Base-by-base conservation (phyloP, 768 basidiomycete species). In the Lactarius sp. region DNA sequence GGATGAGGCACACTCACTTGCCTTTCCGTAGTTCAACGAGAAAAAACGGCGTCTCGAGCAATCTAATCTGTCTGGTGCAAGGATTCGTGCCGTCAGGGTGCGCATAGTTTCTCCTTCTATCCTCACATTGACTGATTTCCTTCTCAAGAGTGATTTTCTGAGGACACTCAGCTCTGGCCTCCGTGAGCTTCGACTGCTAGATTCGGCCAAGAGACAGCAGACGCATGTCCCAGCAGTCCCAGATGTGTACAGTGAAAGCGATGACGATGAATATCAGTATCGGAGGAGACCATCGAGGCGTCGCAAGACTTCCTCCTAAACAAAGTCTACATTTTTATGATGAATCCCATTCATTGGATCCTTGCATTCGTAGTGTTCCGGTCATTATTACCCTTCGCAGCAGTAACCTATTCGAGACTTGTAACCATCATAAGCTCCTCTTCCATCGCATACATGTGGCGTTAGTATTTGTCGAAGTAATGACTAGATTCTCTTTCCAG, bases 121-220 rank as follows among this genome's bases (percentile, higher is more conserved):
- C 14, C 18, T 33, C 41, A 7, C 13, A 36, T 53, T 61, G 4
- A 44, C 46, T 16, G 47, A 42, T 41, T 14, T 10, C 12, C 39
- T 49, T 54, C 39, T 34, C 56, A 91, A 49, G 89, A 86, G 77
- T 68, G 86, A 88, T 34, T 91, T 91, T 69, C 77, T 86, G 69
- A 88, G 82, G 71, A 82, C 83, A 4, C 74, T 91, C 54, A 75
- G 79, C 10, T 59, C 74, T n/a, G 79, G 83, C 63, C 77, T 91
- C 52, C 82, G 85, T 18, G 75, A 79, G 34, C 72, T 91, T 62
- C 86, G 87, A 39, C 85, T 84, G 71, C 68, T 80, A 12, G 87
- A 87, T 69, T 75, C 77, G 54, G 79, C 81, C 53, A 79, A 81
- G 65, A 80, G 81, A 27, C 75, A 76, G 59, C 75, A 75, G 51